Conservation (phyloP, 768 basidiomycete species). For the Lepiota venenata region DNA sequence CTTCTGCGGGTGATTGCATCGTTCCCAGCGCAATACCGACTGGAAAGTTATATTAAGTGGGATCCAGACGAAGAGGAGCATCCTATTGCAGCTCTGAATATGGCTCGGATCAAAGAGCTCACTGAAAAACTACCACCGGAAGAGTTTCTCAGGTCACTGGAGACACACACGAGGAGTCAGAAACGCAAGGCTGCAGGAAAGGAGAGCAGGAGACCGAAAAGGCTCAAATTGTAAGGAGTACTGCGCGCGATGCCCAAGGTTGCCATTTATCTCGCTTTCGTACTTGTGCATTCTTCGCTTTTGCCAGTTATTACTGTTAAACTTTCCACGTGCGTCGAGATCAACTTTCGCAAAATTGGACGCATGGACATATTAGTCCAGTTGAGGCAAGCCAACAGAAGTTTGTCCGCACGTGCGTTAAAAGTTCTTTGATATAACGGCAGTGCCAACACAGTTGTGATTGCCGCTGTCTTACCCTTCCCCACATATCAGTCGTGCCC, state of each 20-base stretch:
- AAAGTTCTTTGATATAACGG: background rate
- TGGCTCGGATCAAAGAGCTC: conserved; percentile 35
- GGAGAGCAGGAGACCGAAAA: background rate
- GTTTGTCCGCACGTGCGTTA: background rate
- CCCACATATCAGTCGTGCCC: too few species aligned
- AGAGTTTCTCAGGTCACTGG: conserved; percentile 29
- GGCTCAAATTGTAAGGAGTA: background rate
- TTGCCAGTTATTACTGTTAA: too few species aligned
- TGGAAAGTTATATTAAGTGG: conserved; percentile 35
- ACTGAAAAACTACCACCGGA: conserved; percentile 32
- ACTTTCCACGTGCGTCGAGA: too few species aligned
- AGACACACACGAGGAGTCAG: conserved; percentile 9
- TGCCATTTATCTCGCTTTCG: too few species aligned
- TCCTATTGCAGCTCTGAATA: conserved; percentile 38
- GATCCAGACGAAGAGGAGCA: conserved; percentile 35
- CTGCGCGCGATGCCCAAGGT: too few species aligned
- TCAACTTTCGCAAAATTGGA: too few species aligned
- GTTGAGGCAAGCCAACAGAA: too few species aligned
- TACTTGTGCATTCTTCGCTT: too few species aligned
- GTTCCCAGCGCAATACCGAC: conserved; percentile 35
- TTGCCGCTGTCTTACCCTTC: background rate
- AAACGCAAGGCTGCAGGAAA: background rate
- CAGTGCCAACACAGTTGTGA: background rate
- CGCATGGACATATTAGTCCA: too few species aligned
- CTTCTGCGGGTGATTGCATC: conserved; percentile 38